phyloP scores from a whole-genome alignment of 2,329 filamentous ascomycete species.

The Diaporthe longicolla region DNA sequence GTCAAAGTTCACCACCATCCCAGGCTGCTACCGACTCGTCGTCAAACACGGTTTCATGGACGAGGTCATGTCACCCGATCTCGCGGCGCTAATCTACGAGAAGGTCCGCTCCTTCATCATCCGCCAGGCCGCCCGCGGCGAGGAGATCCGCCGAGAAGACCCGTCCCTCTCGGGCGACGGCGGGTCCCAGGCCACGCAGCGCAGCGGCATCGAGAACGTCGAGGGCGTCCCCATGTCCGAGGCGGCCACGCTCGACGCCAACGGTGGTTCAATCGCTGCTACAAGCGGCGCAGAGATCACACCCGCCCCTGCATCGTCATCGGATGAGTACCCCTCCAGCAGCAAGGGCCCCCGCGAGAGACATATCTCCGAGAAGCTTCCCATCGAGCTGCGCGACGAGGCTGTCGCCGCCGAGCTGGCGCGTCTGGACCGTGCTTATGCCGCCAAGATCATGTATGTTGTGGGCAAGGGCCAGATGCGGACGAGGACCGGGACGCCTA shows the following conservation, averaged over 20 bases:
- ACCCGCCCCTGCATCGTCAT: background rate
- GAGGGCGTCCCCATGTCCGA: conserved; percentile 19
- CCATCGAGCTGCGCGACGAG: conserved; percentile 49
- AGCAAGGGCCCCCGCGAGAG: background rate
- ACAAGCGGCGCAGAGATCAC: conserved; percentile 28
- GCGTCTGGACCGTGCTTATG: conserved; percentile 60
- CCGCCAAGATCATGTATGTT: conserved; percentile 66
- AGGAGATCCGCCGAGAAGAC: conserved; percentile 34
- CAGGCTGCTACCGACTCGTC: conserved; percentile 77
- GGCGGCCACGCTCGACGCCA: background rate
- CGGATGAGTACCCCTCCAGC: background rate
- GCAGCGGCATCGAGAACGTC: conserved; percentile 38
- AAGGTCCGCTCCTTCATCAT: conserved; percentile 67
- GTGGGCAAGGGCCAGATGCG: conserved; percentile 74
- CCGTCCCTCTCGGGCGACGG: conserved; percentile 34
- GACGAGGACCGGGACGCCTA: conserved; percentile 57
- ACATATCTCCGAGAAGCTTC: conserved; percentile 38
- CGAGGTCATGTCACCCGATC: conserved; percentile 74
- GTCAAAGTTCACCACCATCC: conserved; percentile 60
- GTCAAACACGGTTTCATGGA: conserved; percentile 81
- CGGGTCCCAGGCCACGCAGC: conserved; percentile 27
- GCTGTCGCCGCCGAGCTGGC: conserved; percentile 56
- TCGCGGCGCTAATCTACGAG: conserved; percentile 71
- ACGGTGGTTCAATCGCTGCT: background rate
- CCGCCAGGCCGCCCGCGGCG: conserved; percentile 47